These are phyloP conservation scores for Verticillium dahliae DNA, from an alignment of 2,329 filamentous ascomycete species.

Conservation along the genomic window DNA sequence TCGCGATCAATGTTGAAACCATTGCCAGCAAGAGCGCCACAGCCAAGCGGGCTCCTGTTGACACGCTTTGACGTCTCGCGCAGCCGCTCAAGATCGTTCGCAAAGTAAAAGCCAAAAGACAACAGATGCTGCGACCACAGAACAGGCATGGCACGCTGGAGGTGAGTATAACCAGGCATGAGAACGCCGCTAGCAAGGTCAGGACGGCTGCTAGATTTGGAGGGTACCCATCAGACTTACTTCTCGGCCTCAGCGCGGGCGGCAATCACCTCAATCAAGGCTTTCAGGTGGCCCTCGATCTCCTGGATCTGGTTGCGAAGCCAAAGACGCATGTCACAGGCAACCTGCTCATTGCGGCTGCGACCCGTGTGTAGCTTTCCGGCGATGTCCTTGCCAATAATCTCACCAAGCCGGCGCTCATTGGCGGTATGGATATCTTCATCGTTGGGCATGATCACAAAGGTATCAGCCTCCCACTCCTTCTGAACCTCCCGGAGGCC, in stretches of 20 bases:
- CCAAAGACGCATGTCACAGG: conserved; percentile 69
- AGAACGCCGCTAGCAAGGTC: conserved; percentile 43
- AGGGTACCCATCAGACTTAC: conserved; percentile 12
- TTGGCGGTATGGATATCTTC: conserved; percentile 60
- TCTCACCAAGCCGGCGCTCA: conserved; percentile 58
- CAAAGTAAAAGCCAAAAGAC: conserved; percentile 66
- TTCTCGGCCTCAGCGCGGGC: conserved; percentile 18
- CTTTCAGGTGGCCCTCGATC: conserved; percentile 16
- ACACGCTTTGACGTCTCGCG: conserved; percentile 68
- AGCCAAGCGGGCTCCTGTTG: conserved; percentile 65
- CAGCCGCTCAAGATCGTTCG: conserved; percentile 69
- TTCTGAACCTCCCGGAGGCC: conserved; percentile 55
- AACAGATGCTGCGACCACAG: conserved; percentile 67
- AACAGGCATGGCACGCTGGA: conserved; percentile 78
- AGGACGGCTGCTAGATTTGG: no score
- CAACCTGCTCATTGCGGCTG: conserved; percentile 67
- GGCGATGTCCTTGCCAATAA: conserved; percentile 63
- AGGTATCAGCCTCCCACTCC: conserved; percentile 46
- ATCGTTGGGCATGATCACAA: conserved; percentile 50
- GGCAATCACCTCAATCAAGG: conserved; percentile 15
- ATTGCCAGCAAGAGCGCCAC: conserved; percentile 74
- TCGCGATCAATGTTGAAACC: conserved; percentile 76
- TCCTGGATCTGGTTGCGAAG: conserved; percentile 16
- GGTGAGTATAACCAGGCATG: conserved; percentile 86
- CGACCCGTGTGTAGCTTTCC: conserved; percentile 68